Evolutionary conservation across 352 stramenopile genomes (phyloP), one percentile per base, ranked within the genome.

Genomic region (Blastocystis hominis): DNA sequence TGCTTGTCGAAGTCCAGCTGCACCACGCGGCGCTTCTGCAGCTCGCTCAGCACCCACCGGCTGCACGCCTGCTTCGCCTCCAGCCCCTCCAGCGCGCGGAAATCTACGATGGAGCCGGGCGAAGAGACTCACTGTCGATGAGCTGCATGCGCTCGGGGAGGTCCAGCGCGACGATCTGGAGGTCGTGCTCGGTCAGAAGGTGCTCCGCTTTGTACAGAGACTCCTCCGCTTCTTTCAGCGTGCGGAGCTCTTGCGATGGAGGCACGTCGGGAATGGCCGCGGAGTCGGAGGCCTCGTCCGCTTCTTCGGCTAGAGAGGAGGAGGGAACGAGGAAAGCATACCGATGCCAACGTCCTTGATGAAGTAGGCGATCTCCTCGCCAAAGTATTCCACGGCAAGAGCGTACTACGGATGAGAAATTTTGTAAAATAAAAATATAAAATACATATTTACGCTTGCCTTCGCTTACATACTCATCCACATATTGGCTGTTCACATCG

Each of bases 61-160:
- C 72, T 53, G 50, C 72, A 84, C 38, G 66, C 50, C 72, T 68
- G 40, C 20, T 61, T 34, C 17, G 59, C 55, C 2, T 84, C 44
- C 24, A 68, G 68, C 24, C 68, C 55, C 20, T 84, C 72, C 3
- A 84, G 17, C 9, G 50, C 36, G 50, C 50, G 72, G 1, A 84
- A 44, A 53, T 68, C 72, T 84, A 17, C 36, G 36, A 2, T 24
- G 24, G 13, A 84, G 1, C 44, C 6, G 36, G 3, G 20, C 1
- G 15, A 36, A 46, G 3, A 2, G 17, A 0, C 2, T 2, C 13
- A 64, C 72, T 46, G 13, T 68, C 54, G 34, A 80, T 56, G 34
- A 84, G 56, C 56, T 84, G 72, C 24, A 84, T 84, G 17, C 72
- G 72, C 56, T 84, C 72, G 1, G 72, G 72, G 40, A 84, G 59